Evolutionary conservation across 495 filamentous ascomycete species (phyloP).

Genomic region (Hypoxylon subgilvum): DNA sequence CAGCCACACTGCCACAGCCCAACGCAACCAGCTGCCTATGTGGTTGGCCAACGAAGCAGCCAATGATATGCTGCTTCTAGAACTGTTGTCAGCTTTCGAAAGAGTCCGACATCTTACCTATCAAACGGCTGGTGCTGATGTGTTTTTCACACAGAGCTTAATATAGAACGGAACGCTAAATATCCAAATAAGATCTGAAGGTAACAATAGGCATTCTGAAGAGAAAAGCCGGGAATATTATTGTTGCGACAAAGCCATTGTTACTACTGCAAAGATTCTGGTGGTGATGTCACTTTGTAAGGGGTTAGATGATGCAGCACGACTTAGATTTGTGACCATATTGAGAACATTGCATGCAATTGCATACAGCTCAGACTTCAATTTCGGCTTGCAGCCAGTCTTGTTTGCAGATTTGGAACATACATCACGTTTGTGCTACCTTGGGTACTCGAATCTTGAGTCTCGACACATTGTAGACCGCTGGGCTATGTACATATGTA

Average conservation of each 20-base stretch:
- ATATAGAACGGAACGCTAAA: too few species aligned
- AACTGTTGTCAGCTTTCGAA: constrained; percentile 8
- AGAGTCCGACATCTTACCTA: constrained; percentile 11
- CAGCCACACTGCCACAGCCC: too few species aligned
- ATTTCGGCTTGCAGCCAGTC: constrained; percentile 20
- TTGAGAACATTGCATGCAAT: too few species aligned
- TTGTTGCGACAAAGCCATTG: neutral
- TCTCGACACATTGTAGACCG: too few species aligned
- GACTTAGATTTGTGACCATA: constrained; percentile 33
- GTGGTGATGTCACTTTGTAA: constrained; percentile 20
- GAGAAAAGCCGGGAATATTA: neutral
- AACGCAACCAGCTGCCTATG: constrained; percentile 10
- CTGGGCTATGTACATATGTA: too few species aligned
- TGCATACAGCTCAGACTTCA: constrained; percentile 16
- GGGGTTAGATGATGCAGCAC: constrained; percentile 16
- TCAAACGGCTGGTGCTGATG: neutral
- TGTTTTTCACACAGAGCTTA: constrained; percentile 24
- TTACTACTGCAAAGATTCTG: neutral
- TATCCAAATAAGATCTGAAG: too few species aligned
- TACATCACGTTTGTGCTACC: constrained; percentile 12
- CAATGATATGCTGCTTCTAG: constrained; percentile 8
- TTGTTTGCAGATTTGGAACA: neutral
- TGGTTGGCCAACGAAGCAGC: constrained; percentile 5
- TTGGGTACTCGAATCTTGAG: too few species aligned
- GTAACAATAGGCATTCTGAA: neutral